Evolutionary conservation across 306 rosid genomes (phyloP).

Genomic region (Hippophae rhamnoides): DNA sequence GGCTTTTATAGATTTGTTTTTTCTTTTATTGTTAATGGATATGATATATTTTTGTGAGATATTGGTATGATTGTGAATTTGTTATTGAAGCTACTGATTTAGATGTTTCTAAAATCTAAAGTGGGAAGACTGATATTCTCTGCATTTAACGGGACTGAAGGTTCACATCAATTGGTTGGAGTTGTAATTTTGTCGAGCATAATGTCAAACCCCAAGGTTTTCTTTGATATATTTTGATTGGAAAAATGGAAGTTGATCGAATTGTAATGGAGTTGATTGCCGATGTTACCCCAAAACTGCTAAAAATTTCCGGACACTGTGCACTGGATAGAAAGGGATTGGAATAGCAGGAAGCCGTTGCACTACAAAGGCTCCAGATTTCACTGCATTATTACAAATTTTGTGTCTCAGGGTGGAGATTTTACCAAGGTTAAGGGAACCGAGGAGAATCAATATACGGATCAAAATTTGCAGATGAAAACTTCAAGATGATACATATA

Average conservation of each 20-base stretch:
- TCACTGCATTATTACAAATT: slow-evolving; percentile 65
- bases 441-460: slow-evolving; percentile 90
- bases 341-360: slow-evolving; percentile 47
- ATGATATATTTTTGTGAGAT: no score
- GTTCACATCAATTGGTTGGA: not conserved
- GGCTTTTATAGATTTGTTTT: no score
- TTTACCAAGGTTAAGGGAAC: slow-evolving; percentile 75
- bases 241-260: slow-evolving; percentile 63
- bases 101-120: no score
- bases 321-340: slow-evolving; percentile 71
- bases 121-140: no score
- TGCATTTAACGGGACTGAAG: not conserved
- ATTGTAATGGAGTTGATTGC: slow-evolving; percentile 65
- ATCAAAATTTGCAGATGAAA: slow-evolving; percentile 53
- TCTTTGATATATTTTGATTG: slow-evolving; percentile 66
- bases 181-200: not conserved
- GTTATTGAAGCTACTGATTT: no score
- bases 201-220: slow-evolving; percentile 77
- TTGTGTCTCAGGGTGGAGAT: slow-evolving; percentile 95
- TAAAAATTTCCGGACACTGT: slow-evolving; percentile 79
- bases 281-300: slow-evolving; percentile 73
- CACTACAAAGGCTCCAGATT: slow-evolving; percentile 68
- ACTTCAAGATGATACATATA: slow-evolving; percentile 60
- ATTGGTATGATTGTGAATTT: no score
- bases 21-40: no score